These are phyloP conservation scores for Taiozyma sp. DNA, from an alignment of 1,139 yeast species.

Conservation along the genomic window DNA sequence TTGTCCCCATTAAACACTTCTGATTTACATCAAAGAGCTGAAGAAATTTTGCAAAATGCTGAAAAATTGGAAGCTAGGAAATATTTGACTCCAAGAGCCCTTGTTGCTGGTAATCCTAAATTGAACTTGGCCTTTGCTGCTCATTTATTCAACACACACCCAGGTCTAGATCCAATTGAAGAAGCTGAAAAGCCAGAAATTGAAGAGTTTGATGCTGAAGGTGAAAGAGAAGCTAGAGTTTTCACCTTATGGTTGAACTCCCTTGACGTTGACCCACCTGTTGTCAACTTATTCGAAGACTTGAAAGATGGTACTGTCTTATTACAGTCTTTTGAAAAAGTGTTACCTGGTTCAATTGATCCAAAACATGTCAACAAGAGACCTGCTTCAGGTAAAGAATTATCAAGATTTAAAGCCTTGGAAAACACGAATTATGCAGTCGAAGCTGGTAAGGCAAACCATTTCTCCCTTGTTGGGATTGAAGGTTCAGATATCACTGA, in stretches of 20 bases:
- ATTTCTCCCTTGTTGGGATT: slow-evolving; percentile 92
- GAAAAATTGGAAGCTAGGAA: slow-evolving; percentile 91
- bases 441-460: slow-evolving; percentile 88
- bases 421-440: slow-evolving; percentile 97
- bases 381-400: slow-evolving; percentile 65
- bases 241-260: slow-evolving; percentile 97
- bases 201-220: slow-evolving; percentile 97
- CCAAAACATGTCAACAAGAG: slow-evolving; percentile 77
- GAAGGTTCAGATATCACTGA: slow-evolving; percentile 98
- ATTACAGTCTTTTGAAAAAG: slow-evolving; percentile 93
- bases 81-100: slow-evolving; percentile 87
- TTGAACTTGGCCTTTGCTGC: slow-evolving; percentile 97
- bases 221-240: slow-evolving; percentile 98
- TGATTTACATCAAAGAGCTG: slow-evolving; percentile 80
- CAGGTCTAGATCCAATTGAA: slow-evolving; percentile 94
- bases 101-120: slow-evolving; percentile 95
- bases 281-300: slow-evolving; percentile 88
- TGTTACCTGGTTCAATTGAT: slow-evolving; percentile 88
- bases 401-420: slow-evolving; percentile 88
- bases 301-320: slow-evolving; percentile 88
- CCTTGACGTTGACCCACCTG: slow-evolving; percentile 92
- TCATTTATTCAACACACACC: slow-evolving; percentile 91
- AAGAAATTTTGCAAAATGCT: slow-evolving; percentile 77
- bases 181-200: slow-evolving; percentile 87
- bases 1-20: slow-evolving; percentile 64